These are phyloP conservation scores for Coemansia sp. DNA, from an alignment of 192 early-diverging fungal genomes.

Conservation along the genomic window DNA sequence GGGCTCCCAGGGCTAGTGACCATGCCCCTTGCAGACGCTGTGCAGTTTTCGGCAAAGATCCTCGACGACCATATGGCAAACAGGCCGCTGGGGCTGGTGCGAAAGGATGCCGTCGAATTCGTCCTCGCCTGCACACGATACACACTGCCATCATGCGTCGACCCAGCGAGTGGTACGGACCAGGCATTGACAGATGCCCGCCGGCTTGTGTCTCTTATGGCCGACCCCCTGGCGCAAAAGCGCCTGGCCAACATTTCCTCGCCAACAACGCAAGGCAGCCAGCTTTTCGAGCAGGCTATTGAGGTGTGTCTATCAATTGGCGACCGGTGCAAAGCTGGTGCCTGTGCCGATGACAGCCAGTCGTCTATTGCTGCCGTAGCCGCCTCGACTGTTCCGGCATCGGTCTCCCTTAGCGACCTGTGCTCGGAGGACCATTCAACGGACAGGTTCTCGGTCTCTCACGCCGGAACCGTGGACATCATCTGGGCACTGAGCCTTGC, in stretches of 20 bases:
- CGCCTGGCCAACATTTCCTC: constrained; percentile 36
- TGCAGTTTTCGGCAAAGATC: constrained; percentile 21
- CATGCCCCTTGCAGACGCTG: constrained; percentile 31
- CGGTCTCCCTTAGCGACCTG: constrained; percentile 13
- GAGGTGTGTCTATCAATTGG: constrained; percentile 13
- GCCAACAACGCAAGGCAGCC: constrained; percentile 32
- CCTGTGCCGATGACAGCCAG: background rate
- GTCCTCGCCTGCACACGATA: constrained; percentile 34
- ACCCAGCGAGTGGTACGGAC: constrained; percentile 6
- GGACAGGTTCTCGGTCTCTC: background rate
- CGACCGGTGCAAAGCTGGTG: constrained; percentile 16
- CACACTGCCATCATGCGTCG: constrained; percentile 1
- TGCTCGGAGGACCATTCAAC: background rate
- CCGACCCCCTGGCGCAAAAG: constrained; percentile 20
- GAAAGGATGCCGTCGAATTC: constrained; percentile 34
- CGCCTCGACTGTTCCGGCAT: constrained; percentile 5
- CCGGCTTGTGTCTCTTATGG: constrained; percentile 9
- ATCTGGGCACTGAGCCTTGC: constrained; percentile 46
- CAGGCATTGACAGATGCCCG: constrained; percentile 1
- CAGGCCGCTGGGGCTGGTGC: constrained; percentile 18
- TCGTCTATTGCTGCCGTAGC: constrained; percentile 7
- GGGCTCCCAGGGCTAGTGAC: constrained; percentile 26
- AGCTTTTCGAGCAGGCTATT: constrained; percentile 33
- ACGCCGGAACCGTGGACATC: constrained; percentile 12
- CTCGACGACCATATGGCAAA: constrained; percentile 13